phyloP scores from a whole-genome alignment of 441 rosid species.

The Adansonia rubrostipa region DNA sequence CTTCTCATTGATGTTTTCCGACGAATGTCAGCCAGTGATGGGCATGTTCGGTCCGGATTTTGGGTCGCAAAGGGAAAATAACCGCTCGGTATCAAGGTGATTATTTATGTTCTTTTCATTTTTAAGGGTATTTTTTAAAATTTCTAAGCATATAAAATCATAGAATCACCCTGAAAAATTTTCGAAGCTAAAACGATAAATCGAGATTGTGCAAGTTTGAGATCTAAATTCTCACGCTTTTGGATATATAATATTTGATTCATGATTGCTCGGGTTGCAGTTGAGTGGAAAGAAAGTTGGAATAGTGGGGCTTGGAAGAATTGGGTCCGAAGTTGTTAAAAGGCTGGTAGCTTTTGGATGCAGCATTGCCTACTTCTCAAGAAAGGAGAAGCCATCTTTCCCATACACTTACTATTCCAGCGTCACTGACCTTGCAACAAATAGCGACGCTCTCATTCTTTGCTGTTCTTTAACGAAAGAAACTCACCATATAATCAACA shows the following conservation, averaged over 20 bases:
- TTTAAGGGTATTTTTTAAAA: too few relatives aligned
- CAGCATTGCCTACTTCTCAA: slow-evolving; percentile 36
- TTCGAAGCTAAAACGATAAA: background rate
- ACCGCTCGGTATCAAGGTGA: slow-evolving; percentile 32
- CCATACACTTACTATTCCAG: slow-evolving; percentile 26
- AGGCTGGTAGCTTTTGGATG: slow-evolving; percentile 38
- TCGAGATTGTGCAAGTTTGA: background rate
- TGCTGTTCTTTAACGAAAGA: slow-evolving; percentile 38
- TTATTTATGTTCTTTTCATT: background rate
- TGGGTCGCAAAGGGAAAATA: slow-evolving; percentile 27
- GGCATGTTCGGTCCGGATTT: slow-evolving; percentile 28
- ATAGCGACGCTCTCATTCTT: slow-evolving; percentile 34
- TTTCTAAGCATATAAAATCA: too few relatives aligned
- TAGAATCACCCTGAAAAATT: background rate
- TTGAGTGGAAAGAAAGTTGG: slow-evolving; percentile 38
- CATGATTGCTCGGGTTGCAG: slow-evolving; percentile 27
- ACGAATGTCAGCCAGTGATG: slow-evolving; percentile 29
- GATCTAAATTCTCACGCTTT: background rate
- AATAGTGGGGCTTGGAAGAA: slow-evolving; percentile 41
- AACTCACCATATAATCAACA: slow-evolving; percentile 41
- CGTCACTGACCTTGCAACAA: slow-evolving; percentile 32
- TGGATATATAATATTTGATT: background rate
- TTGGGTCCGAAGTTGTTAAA: slow-evolving; percentile 38
- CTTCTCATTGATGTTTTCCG: slow-evolving; percentile 36
- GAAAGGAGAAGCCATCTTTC: slow-evolving; percentile 33